A percentile compares a stretch with the other conserved stretches of the same genome.
These are phyloP conservation scores for Erythrobasidium hasegawianum DNA, from an alignment of 1,284 basidiomycete species.

Conservation along the genomic window DNA sequence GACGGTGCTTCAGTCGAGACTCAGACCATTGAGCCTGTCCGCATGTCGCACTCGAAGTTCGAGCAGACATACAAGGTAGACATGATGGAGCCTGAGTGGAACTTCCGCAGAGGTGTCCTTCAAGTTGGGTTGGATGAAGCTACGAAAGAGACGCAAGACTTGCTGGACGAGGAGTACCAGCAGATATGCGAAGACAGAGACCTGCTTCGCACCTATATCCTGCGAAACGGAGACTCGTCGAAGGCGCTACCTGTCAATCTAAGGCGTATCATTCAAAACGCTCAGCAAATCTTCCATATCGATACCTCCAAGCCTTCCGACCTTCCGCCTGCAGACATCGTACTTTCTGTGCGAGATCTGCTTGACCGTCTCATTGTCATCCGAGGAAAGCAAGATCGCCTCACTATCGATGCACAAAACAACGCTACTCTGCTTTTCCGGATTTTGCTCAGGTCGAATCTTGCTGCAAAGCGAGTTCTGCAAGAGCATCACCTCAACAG, in stretches of 20 bases:
- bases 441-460: constrained; percentile 84
- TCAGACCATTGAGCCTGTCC: constrained; percentile 86
- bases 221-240: constrained; percentile 63
- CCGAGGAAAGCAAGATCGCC: constrained; percentile 67
- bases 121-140: constrained; percentile 93
- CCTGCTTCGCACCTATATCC: constrained; percentile 75
- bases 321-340: constrained; percentile 80
- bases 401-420: constrained; percentile 72
- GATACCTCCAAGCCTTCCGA: constrained; percentile 90
- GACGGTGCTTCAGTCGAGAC: constrained; percentile 96
- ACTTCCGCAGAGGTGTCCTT: constrained; percentile 61
- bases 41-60: constrained; percentile 77
- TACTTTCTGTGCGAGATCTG: constrained; percentile 71
- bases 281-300: constrained; percentile 95
- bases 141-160: constrained; percentile 73
- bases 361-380: constrained; percentile 73
- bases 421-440: constrained; percentile 91
- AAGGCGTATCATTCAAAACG: constrained; percentile 89
- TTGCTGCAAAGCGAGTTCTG: constrained; percentile 76
- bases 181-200: constrained; percentile 73
- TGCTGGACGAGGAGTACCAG: constrained; percentile 82
- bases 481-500: constrained; percentile 79
- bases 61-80: constrained; percentile 89
- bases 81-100: constrained; percentile 65
- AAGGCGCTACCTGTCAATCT: constrained; percentile 90